Evolutionary conservation across 345 rosid genomes (phyloP).

Genomic region (Eucalyptus caleyi): DNA sequence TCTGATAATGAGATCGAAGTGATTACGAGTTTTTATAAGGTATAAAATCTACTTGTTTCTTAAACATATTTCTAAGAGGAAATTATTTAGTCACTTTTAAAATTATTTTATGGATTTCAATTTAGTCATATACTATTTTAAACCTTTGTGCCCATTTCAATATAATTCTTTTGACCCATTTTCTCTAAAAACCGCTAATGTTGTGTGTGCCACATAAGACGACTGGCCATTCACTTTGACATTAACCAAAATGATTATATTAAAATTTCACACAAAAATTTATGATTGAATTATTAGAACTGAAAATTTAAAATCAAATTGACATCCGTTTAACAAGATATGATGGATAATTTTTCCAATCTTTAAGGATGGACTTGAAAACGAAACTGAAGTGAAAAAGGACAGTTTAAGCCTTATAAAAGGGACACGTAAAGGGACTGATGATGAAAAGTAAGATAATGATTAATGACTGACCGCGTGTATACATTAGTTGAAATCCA

Average conservation of each 20-base stretch:
- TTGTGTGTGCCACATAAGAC: too few relatives aligned
- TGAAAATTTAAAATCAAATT: background rate
- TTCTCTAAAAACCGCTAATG: background rate
- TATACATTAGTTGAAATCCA: background rate
- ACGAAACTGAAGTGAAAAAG: background rate
- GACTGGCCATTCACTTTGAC: rapidly evolving
- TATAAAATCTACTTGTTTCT: background rate
- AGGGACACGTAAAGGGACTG: background rate
- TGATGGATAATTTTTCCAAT: background rate
- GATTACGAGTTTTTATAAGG: background rate
- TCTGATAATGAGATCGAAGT: background rate
- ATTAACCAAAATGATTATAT: background rate
- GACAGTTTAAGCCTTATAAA: background rate
- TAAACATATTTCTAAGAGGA: background rate
- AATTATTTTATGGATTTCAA: background rate
- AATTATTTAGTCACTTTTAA: background rate
- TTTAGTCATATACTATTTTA: background rate
- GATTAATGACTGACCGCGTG: background rate
- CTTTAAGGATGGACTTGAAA: background rate
- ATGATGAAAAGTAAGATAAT: background rate
- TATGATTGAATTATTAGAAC: background rate
- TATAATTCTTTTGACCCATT: rapidly evolving
- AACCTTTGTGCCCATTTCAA: background rate
- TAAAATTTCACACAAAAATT: rapidly evolving
- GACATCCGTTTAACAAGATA: background rate